phyloP scores from a whole-genome alignment of 139 green algal species.

The Chlorella sp. region DNA sequence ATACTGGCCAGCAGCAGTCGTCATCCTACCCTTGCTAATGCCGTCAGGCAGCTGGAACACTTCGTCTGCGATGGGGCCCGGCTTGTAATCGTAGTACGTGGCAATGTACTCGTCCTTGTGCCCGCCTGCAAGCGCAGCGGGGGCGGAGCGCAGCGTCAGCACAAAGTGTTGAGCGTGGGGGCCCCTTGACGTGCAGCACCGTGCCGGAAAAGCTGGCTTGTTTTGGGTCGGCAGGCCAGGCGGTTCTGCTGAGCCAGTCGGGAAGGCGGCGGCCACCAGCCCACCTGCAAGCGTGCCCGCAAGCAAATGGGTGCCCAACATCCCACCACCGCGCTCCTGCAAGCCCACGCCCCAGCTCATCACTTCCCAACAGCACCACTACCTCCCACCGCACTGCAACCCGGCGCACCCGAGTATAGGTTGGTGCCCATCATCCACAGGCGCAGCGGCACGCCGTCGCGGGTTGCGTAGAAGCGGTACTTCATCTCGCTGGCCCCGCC shows the following conservation, averaged over 20 bases:
- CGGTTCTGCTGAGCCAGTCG: too few relatives aligned
- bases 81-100: conserved; percentile 41
- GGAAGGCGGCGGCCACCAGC: too few relatives aligned
- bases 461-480: conserved; percentile 50
- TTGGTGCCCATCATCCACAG: conserved; percentile 56
- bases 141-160: too few relatives aligned
- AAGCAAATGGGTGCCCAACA: not conserved
- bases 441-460: conserved; percentile 42
- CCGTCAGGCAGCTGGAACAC: conserved; percentile 37
- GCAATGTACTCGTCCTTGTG: conserved; percentile 62
- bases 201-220: too few relatives aligned
- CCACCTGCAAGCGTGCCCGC: too few relatives aligned
- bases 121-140: conserved; percentile 13
- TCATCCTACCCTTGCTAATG: not conserved
- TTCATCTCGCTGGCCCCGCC: conserved; percentile 40
- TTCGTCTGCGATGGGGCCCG: conserved; percentile 3
- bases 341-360: not conserved
- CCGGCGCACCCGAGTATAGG: conserved; percentile 42
- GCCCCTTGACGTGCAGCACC: too few relatives aligned
- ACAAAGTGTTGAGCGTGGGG: too few relatives aligned
- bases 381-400: too few relatives aligned
- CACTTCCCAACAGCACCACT: too few relatives aligned
- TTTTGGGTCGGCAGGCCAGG: too few relatives aligned
- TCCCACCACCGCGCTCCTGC: not conserved
- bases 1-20: too few relatives aligned